Conservation (phyloP, 257 asterid genomes). For the Ligustrum vulgare region DNA sequence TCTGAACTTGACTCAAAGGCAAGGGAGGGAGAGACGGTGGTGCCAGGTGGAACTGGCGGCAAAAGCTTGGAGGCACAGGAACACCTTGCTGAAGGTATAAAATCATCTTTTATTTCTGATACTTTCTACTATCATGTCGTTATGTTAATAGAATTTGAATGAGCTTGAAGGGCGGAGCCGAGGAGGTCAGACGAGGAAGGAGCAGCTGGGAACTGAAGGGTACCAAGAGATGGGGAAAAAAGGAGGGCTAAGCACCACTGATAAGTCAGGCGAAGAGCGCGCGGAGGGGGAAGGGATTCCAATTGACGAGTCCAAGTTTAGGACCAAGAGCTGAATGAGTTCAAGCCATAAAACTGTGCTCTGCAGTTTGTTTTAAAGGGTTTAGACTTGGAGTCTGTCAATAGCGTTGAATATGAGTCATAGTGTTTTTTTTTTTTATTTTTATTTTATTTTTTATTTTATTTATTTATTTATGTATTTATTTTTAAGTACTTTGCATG, state of each 20-base stretch:
- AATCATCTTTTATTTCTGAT: too few species aligned
- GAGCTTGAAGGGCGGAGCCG: constrained; percentile 33
- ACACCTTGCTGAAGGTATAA: constrained; percentile 69
- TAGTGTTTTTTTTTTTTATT: too few species aligned
- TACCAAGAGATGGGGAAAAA: constrained; percentile 62
- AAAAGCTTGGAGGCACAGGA: constrained; percentile 62
- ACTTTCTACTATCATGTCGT: background rate
- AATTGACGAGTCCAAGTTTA: constrained; percentile 56
- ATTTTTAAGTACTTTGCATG: too few species aligned
- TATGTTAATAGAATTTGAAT: background rate
- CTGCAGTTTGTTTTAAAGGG: too few species aligned
- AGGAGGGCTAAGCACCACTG: constrained; percentile 53
- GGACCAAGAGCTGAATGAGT: constrained; percentile 17
- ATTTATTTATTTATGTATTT: too few species aligned
- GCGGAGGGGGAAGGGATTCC: constrained; percentile 43
- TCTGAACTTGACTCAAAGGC: constrained; percentile 46
- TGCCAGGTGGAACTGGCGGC: constrained; percentile 68
- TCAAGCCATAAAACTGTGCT: too few species aligned
- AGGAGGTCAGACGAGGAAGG: constrained; percentile 61
- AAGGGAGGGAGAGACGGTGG: constrained; percentile 59
- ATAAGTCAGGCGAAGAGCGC: constrained; percentile 44
- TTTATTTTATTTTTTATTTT: too few species aligned
- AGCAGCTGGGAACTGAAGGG: constrained; percentile 57
- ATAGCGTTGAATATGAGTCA: too few species aligned
- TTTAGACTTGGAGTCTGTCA: too few species aligned